phyloP scores from a whole-genome alignment of 1,284 basidiomycete genomes.

The Erythrobasidium hasegawianum region DNA sequence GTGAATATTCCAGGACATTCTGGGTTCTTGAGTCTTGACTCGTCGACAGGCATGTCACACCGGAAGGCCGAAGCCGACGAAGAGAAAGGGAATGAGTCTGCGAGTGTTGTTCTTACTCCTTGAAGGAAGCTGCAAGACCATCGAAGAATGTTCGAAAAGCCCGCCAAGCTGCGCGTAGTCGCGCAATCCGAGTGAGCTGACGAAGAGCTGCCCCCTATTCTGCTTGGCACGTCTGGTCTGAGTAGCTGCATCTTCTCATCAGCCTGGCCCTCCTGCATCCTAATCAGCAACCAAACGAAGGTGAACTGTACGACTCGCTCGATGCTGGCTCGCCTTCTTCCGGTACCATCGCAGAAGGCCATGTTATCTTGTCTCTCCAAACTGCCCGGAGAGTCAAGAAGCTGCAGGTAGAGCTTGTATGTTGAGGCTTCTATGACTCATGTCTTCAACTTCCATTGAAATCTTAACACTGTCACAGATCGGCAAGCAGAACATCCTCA shows the following conservation, averaged over 20 bases:
- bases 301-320: neutral
- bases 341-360: conserved; percentile 14
- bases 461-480: conserved; percentile 1
- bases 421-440: neutral
- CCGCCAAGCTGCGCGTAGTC: neutral
- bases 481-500: conserved; percentile 21
- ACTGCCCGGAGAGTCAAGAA: conserved; percentile 24
- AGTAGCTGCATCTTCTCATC: too few species aligned
- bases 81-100: too few species aligned
- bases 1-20: too few species aligned
- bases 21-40: too few species aligned
- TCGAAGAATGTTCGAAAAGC: neutral
- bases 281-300: neutral
- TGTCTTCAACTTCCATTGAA: neutral
- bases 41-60: too few species aligned
- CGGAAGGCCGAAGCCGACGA: too few species aligned
- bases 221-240: too few species aligned
- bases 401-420: conserved; percentile 27
- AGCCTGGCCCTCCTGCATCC: neutral
- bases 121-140: too few species aligned
- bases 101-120: too few species aligned
- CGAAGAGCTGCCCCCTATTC: too few species aligned
- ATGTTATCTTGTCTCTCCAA: conserved; percentile 16
- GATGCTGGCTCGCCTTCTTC: conserved; percentile 8
- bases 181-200: neutral